Evolutionary conservation across 192 early-diverging fungal genomes (phyloP).

Genomic region (Paraglomus occultum): DNA sequence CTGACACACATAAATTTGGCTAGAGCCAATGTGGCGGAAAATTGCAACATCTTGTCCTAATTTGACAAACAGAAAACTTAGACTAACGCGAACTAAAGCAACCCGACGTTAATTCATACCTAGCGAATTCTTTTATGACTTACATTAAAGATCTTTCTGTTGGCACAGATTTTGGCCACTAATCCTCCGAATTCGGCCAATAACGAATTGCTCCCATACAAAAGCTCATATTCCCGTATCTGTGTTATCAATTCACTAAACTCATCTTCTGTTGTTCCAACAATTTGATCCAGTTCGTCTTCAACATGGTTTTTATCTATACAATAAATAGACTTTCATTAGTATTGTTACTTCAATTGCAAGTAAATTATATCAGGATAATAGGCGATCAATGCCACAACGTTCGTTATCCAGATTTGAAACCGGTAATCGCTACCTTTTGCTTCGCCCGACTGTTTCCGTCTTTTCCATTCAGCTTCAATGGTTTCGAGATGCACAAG

Average conservation of each 20-base stretch:
- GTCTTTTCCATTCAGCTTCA: slow-evolving; percentile 90
- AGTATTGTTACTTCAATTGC: slow-evolving; percentile 38
- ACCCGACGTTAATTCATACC: not conserved
- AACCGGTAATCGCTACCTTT: not conserved
- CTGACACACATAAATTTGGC: slow-evolving; percentile 98
- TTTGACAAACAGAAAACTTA: slow-evolving; percentile 11
- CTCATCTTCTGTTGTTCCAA: slow-evolving; percentile 93
- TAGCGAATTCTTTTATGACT: slow-evolving; percentile 12
- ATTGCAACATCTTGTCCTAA: slow-evolving; percentile 83
- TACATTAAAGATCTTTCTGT: slow-evolving; percentile 81
- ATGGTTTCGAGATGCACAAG: slow-evolving; percentile 94
- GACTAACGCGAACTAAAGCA: not conserved
- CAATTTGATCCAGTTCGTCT: slow-evolving; percentile 92
- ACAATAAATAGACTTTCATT: slow-evolving; percentile 28
- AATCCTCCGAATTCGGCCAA: slow-evolving; percentile 80
- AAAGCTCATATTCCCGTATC: slow-evolving; percentile 89
- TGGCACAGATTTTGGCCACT: slow-evolving; percentile 75
- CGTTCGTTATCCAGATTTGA: not conserved
- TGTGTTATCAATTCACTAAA: slow-evolving; percentile 83
- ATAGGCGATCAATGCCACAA: not conserved
- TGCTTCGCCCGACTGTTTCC: slow-evolving; percentile 50
- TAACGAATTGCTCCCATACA: slow-evolving; percentile 77
- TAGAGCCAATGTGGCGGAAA: slow-evolving; percentile 81
- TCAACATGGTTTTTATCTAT: slow-evolving; percentile 44
- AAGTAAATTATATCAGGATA: slow-evolving; percentile 21